A percentile compares a stretch with the other conserved stretches of the same genome.
Evolutionary conservation across 2,329 filamentous ascomycete species (phyloP).

Genomic region (Colletotrichum navitas): DNA sequence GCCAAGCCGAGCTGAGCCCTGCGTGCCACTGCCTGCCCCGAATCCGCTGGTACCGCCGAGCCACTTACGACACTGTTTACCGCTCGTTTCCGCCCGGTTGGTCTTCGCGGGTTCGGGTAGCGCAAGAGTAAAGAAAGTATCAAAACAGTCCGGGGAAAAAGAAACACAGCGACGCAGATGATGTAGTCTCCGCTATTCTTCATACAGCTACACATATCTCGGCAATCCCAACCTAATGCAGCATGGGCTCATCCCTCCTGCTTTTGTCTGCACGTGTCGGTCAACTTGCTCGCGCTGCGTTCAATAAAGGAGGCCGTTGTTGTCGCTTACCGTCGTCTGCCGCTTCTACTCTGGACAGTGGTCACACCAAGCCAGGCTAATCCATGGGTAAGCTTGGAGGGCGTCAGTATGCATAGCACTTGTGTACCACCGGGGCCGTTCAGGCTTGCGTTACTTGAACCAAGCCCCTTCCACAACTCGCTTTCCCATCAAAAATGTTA

Average conservation of each 20-base stretch:
- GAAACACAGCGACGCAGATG: not conserved
- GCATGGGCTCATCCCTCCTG: not conserved
- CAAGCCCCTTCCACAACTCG: not conserved
- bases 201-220: constrained; percentile 7
- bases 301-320: not conserved
- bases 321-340: constrained; percentile 17
- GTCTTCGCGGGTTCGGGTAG: not conserved
- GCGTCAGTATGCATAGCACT: not conserved
- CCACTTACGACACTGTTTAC: not conserved
- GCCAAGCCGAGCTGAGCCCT: too few species aligned
- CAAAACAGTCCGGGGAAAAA: not conserved
- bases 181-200: not conserved
- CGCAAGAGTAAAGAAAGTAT: not conserved
- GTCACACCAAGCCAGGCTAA: constrained; percentile 6
- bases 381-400: constrained; percentile 24
- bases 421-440: not conserved
- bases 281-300: not conserved
- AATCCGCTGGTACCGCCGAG: not conserved
- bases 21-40: not conserved
- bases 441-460: not conserved
- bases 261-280: not conserved
- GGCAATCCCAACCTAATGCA: not conserved
- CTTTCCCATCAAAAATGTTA: too few species aligned
- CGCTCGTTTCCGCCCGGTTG: not conserved
- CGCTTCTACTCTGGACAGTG: constrained; percentile 14